Base-by-base conservation (phyloP, 176 grass and related monocot genomes). In the Saccharum spontaneum region DNA sequence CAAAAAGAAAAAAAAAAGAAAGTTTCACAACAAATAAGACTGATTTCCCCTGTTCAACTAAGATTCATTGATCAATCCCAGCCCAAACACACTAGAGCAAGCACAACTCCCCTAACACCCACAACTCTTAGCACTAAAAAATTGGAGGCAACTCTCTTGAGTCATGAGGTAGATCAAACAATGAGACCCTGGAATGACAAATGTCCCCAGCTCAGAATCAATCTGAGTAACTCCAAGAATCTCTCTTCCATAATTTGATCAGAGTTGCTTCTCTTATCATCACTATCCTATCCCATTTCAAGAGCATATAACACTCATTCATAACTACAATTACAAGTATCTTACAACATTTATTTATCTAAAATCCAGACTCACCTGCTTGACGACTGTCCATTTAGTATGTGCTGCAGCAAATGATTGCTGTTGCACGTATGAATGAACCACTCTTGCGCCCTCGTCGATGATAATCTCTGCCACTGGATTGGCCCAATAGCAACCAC, bases 401-500 rank as follows among this genome's bases (percentile, higher is more conserved):
- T 95, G 96, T 1, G 91, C 96, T 1, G 96, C 91, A 14, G 73
- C 79, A n/a, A 63, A 55, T 7, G 96, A 90, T 75, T 98, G 96
- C 13, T 70, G 87, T 84, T 98, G 96, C 54, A 95, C 7, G 48
- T 98, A 98, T 10, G 96, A 95, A 83, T 98, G 96, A 18, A 89
- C 86, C 57, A 95, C 93, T 63, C 86, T 98, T 2, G 87, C 91
- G 16, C 84, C 79, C 83, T 94, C 86, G 0, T 91, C 91, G 0
- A 95, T 77, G 60, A 89, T 17, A 46, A 98, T 92, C 78, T 98
- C 97, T 81, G 92, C 80, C 28, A 95, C 91, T 3, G 97, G 91
- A 84, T 95, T 98, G 14, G 97, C 93, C 97, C 97, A 98, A 70
- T 95, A 98, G 83, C 84, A 92, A 10, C 83, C 90, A 24, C 74